Percentiles rank a stretch among this genome's conserved stretches.
phyloP scores from a whole-genome alignment of 352 stramenopile species.

The Phytopythium aichiense region DNA sequence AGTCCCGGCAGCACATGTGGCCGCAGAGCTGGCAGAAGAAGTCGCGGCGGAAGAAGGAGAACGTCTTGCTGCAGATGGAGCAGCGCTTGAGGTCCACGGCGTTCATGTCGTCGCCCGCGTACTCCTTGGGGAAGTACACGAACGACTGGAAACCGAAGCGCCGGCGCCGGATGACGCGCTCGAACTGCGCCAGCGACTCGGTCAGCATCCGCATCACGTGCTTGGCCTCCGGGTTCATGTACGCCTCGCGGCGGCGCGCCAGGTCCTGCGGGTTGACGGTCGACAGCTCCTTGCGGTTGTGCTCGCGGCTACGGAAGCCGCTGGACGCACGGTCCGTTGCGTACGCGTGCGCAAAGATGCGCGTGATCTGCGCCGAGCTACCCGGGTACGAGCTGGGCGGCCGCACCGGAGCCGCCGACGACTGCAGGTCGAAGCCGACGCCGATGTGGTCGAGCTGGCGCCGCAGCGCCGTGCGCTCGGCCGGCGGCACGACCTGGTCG shows the following conservation, averaged over 20 bases:
- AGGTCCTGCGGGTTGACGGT: slow-evolving; percentile 25
- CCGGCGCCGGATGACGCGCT: slow-evolving; percentile 52
- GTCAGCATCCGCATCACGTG: slow-evolving; percentile 40
- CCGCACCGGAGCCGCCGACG: slow-evolving; percentile 13
- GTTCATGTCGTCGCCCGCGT: slow-evolving; percentile 14
- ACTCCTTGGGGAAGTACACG: slow-evolving; percentile 48
- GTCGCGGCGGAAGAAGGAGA: slow-evolving; percentile 41
- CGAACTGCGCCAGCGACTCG: slow-evolving; percentile 45
- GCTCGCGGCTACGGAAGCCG: slow-evolving; percentile 21
- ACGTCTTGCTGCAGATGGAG: slow-evolving; percentile 44
- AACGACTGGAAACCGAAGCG: slow-evolving; percentile 69
- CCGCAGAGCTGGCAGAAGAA: slow-evolving; percentile 57
- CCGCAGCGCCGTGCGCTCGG: slow-evolving; percentile 34
- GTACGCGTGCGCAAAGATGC: slow-evolving; percentile 45
- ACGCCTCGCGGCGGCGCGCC: slow-evolving; percentile 20
- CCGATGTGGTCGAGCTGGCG: slow-evolving; percentile 46
- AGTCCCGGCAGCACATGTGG: slow-evolving; percentile 36
- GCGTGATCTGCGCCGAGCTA: slow-evolving; percentile 33
- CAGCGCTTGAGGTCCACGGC: slow-evolving; percentile 23
- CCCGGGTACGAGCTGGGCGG: slow-evolving; percentile 9
- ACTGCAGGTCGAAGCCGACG: slow-evolving; percentile 48
- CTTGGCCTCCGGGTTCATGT: slow-evolving; percentile 47
- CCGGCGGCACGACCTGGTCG: slow-evolving; percentile 37
- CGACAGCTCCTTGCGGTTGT: slow-evolving; percentile 18
- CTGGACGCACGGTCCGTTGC: slow-evolving; percentile 29